These are phyloP conservation scores for Peniophora sp. DNA, from an alignment of 1,284 basidiomycete species.

Conservation along the genomic window DNA sequence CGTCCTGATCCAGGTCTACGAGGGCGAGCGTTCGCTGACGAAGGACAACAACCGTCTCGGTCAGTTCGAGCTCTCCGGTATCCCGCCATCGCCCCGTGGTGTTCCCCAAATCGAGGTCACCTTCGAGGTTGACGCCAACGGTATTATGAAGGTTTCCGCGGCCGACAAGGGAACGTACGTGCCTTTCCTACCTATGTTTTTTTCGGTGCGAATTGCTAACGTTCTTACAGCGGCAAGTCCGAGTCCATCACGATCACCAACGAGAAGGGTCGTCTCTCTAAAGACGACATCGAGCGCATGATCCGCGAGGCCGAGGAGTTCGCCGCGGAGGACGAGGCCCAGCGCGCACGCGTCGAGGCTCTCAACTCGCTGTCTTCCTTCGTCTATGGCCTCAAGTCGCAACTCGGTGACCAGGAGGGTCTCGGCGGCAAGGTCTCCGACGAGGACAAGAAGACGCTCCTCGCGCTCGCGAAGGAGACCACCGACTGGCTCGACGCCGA, in stretches of 20 bases:
- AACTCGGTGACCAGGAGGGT: conserved; percentile 81
- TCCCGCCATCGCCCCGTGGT: conserved; percentile 92
- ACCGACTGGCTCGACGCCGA: conserved; percentile 89
- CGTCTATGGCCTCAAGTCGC: conserved; percentile 80
- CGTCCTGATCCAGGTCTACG: conserved; percentile 86
- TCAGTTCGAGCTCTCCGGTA: conserved; percentile 90
- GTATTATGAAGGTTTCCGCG: conserved; percentile 85
- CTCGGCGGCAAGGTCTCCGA: conserved; percentile 84
- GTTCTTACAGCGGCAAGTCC: conserved; percentile 60
- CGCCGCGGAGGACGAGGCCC: conserved; percentile 77
- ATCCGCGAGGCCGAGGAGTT: conserved; percentile 89
- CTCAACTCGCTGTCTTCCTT: conserved; percentile 74
- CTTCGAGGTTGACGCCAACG: conserved; percentile 92
- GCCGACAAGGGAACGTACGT: conserved; percentile 87
- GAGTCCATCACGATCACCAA: conserved; percentile 87
- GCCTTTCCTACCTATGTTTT: background rate
- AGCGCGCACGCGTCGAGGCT: conserved; percentile 85
- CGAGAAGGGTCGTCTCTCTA: conserved; percentile 76
- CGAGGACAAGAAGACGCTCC: conserved; percentile 86
- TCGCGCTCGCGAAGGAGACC: conserved; percentile 80
- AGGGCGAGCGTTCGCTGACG: conserved; percentile 92
- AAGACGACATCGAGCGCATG: conserved; percentile 90
- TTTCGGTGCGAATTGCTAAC: conserved; percentile 7
- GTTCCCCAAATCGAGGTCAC: conserved; percentile 93
- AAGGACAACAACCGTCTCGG: conserved; percentile 98